Conservation (phyloP, 1,139 yeast species). For the Pichia sp. region DNA sequence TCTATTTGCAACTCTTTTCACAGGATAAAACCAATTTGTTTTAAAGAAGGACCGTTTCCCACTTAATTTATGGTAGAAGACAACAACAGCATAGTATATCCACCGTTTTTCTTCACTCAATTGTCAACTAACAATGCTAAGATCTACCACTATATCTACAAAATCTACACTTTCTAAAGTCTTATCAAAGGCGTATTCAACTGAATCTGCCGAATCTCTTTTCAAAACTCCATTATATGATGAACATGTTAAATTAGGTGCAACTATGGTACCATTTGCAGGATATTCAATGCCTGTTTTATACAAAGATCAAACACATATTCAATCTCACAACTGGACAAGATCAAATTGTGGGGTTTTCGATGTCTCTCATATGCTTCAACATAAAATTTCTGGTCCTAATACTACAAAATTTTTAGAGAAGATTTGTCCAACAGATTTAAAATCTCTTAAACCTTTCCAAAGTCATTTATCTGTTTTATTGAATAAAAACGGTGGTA, state of each 20-base stretch:
- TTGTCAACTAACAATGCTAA: not conserved
- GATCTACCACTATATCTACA: not conserved
- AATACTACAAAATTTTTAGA: conserved; percentile 67
- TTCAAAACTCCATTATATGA: conserved; percentile 75
- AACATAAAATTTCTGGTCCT: conserved; percentile 68
- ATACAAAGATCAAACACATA: conserved; percentile 75
- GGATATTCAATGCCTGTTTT: conserved; percentile 93
- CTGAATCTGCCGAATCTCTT: conserved; percentile 21
- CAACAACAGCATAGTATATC: not conserved
- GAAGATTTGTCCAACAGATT: conserved; percentile 80
- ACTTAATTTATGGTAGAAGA: no score
- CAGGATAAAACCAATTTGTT: not conserved
- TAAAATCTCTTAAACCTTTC: conserved; percentile 47
- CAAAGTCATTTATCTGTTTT: conserved; percentile 73
- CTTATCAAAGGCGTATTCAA: conserved; percentile 15
- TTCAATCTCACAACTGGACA: conserved; percentile 93
- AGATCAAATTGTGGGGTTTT: conserved; percentile 81
- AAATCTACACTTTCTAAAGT: not conserved
- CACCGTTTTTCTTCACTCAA: not conserved
- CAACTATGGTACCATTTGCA: conserved; percentile 91
- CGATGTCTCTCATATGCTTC: conserved; percentile 97
- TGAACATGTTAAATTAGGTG: conserved; percentile 71
- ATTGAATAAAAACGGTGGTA: conserved; percentile 69
- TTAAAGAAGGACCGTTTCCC: not conserved
- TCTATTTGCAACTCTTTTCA: not conserved